Evolutionary conservation across 2,329 filamentous ascomycete species (phyloP), one percentile per base, ranked within the genome.

Genomic region (Calonectria honghensis): DNA sequence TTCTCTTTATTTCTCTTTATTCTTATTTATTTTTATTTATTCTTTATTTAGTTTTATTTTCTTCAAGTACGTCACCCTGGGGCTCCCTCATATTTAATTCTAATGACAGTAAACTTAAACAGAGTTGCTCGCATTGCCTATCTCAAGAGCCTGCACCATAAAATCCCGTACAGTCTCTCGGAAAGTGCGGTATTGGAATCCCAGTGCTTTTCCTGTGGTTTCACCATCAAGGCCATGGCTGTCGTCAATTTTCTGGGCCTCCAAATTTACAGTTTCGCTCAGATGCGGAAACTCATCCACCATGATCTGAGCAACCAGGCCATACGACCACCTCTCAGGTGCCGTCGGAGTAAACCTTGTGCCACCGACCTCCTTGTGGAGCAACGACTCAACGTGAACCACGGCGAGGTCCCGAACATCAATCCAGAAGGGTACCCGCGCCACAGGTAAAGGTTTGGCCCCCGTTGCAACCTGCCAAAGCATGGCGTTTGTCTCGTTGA

Each of bases 171-270:
- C 35, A 6, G 57, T 61, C 57, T 61, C 57, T 27, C n/a, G 57
- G 14, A 61, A 61, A 61, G 57, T 61, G 32, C 35, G 57, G 20
- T 61, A 61, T 41, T 41, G 35, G 13, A 61, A 61, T n/a, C 57
- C 35, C 37, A 61, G n/a, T 9, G 37, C 16, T 27, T 61, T 41
- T 11, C 57, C 35, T 4, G 24, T 27, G 18, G 57, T 61, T 41
- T 61, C 57, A 11, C 57, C 57, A 27, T 61, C 57, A 18, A 61
- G 57, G 7, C 57, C 57, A 18, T 61, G 57, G 24, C 57, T 61
- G 7, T 41, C 14, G 13, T 61, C 35, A 18, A 61, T 61, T 29
- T 61, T 32, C 35, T 61, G 57, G 16, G 57, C 35, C 35, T 61
- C 35, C 57, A 61, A 7, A 37, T 41, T 61, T n/a, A 61, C 57